Percentiles rank a stretch among this genome's conserved stretches.
phyloP scores from a whole-genome alignment of 2,329 filamentous ascomycete species.

The Septoria petroselini region DNA sequence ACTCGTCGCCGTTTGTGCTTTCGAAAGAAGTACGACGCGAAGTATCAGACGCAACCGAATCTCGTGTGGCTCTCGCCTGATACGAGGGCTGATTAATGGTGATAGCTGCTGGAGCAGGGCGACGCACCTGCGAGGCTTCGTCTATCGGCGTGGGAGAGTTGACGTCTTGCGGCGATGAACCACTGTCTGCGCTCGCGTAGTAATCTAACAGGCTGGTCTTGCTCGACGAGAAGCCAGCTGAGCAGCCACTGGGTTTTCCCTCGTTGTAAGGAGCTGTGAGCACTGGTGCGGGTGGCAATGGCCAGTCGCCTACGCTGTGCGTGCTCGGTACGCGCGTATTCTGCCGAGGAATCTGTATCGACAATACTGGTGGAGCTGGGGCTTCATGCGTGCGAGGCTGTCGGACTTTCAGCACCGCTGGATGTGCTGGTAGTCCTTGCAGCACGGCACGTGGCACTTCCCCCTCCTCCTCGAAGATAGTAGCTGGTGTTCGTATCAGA shows the following conservation, averaged over 20 bases:
- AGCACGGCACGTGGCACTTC: constrained; percentile 15
- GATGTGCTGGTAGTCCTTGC: constrained; percentile 23
- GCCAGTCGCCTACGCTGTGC: constrained; percentile 9
- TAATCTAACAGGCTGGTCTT: constrained; percentile 32
- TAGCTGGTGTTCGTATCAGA: constrained; percentile 29
- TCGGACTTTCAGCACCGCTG: constrained; percentile 12
- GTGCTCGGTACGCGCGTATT: not conserved
- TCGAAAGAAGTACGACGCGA: constrained; percentile 48
- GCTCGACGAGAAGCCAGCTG: constrained; percentile 13
- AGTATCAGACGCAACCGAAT: constrained; percentile 26
- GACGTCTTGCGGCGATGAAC: constrained; percentile 25
- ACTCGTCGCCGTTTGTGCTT: constrained; percentile 45
- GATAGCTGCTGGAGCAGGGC: constrained; percentile 25
- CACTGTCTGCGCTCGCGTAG: constrained; percentile 34
- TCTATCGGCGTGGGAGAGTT: constrained; percentile 27
- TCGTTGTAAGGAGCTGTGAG: constrained; percentile 5
- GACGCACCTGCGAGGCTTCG: constrained; percentile 27
- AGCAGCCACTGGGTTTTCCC: constrained; percentile 1
- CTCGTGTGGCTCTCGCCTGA: constrained; percentile 27
- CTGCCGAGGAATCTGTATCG: constrained; percentile 16
- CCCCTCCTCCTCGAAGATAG: constrained; percentile 38
- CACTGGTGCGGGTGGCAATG: constrained; percentile 13
- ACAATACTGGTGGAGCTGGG: constrained; percentile 12
- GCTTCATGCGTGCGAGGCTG: not conserved
- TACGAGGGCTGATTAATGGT: constrained; percentile 27